Evolutionary conservation across 306 rosid genomes (phyloP), one percentile per base, ranked within the genome.

Genomic region (Ormosia semicastrata): DNA sequence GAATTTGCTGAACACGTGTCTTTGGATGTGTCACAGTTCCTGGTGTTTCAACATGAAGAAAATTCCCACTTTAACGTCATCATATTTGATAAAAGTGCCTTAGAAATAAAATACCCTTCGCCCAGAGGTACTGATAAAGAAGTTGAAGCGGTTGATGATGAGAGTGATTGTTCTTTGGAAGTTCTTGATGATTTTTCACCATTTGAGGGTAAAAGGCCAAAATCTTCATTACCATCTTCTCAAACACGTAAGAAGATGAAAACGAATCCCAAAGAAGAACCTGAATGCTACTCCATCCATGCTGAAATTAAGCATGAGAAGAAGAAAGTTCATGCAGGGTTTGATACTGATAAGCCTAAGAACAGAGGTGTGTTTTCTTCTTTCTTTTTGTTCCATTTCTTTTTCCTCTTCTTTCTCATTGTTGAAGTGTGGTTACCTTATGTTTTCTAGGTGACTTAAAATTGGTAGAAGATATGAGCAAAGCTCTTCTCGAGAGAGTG

Each of bases 11-110:
- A 53, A 2, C 15, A 73, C 11, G 2, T 17, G 15, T 33, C 40
- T 14, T 34, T 87, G 71, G 46, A 56, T 0, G 66, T 1, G 33
- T 68, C 81, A 15, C 73, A 82, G 12, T 36, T 85, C 6, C 1
- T 85, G 17, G 57, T 81, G 80, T 80, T 77, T 69, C 12, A 39
- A 18, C 84, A 67, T 2, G 78, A 75, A 46, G 73, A 18, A 49
- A 68, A 67, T 8, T 75, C 81, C 0, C 2, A 4, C 0, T 82
- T 82, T 3, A 52, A 49, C 1, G 82, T 82, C 44, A 29, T 75
- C 18, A 37, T 82, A 11, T 56, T 82, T 12, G 47, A 29, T 2
- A 8, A 14, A 29, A 46, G 17, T 5, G 81, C 15, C 1, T 8
- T 59, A 2, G 85, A 82, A 47, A 68, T 76, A 3, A 57, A 67